Percentiles rank a stretch among this genome's conserved stretches.
phyloP scores from a whole-genome alignment of 2,329 filamentous ascomycete species.

The Venturia aucupariae region DNA sequence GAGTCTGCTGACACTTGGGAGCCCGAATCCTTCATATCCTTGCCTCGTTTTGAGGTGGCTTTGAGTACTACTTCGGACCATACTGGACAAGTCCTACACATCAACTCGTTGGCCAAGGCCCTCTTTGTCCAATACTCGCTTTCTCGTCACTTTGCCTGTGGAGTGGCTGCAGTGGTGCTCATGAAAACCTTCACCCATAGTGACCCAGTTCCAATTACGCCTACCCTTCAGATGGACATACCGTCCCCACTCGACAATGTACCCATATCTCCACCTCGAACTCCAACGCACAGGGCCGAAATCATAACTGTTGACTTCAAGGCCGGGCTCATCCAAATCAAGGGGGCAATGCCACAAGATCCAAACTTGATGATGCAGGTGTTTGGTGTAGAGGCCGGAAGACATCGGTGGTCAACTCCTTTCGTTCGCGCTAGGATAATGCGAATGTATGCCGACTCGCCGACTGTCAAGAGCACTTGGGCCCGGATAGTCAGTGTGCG shows the following conservation, averaged over 20 bases:
- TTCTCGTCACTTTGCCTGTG: slow-evolving; percentile 83
- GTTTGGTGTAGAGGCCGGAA: slow-evolving; percentile 70
- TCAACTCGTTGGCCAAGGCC: slow-evolving; percentile 72
- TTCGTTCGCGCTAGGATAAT: slow-evolving; percentile 69
- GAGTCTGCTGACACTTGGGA: slow-evolving; percentile 81
- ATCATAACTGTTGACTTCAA: slow-evolving; percentile 76
- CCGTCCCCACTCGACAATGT: background rate
- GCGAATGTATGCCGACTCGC: slow-evolving; percentile 80
- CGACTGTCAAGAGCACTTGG: slow-evolving; percentile 76
- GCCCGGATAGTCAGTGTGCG: slow-evolving; percentile 79
- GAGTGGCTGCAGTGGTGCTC: slow-evolving; percentile 70
- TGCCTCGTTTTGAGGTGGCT: slow-evolving; percentile 81
- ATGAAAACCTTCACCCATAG: slow-evolving; percentile 31
- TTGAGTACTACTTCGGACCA: slow-evolving; percentile 78
- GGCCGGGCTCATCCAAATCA: slow-evolving; percentile 73
- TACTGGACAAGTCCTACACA: slow-evolving; percentile 78
- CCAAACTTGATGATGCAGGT: slow-evolving; percentile 88
- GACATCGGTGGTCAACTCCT: slow-evolving; percentile 79
- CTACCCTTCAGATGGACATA: background rate
- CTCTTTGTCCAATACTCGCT: slow-evolving; percentile 83
- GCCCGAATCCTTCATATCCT: slow-evolving; percentile 71
- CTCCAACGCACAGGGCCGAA: slow-evolving; percentile 38
- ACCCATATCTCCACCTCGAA: slow-evolving; percentile 10
- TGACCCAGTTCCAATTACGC: slow-evolving; percentile 4
- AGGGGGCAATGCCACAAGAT: slow-evolving; percentile 78